A percentile compares a stretch with the other conserved stretches of the same genome.
These are phyloP conservation scores for Venustampulla echinocandica DNA, from an alignment of 495 filamentous ascomycete species.

Conservation along the genomic window DNA sequence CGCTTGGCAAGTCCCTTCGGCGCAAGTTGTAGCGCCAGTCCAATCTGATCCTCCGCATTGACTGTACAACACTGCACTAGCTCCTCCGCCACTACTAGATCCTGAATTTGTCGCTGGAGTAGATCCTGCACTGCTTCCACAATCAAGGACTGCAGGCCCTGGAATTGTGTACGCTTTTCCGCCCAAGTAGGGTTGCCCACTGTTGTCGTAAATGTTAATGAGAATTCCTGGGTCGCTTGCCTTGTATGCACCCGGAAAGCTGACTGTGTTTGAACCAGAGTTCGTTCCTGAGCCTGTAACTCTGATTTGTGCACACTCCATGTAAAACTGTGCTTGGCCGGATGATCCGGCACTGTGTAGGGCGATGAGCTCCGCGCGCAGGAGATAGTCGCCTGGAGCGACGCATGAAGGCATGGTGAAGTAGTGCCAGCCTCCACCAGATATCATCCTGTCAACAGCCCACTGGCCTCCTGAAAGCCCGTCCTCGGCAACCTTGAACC, in stretches of 20 bases:
- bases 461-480: background rate
- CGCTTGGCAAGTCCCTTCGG: background rate
- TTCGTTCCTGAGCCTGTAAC: constrained; percentile 36
- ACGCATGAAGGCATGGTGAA: constrained; percentile 34
- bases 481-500: constrained; percentile 13
- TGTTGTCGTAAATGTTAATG: constrained; percentile 41
- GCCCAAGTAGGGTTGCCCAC: constrained; percentile 24
- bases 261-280: constrained; percentile 36
- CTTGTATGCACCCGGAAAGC: constrained; percentile 44
- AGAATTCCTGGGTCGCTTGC: constrained; percentile 40
- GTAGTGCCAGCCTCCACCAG: constrained; percentile 35
- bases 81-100: too few species aligned
- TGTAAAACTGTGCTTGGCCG: constrained; percentile 41
- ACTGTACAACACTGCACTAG: too few species aligned
- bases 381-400: constrained; percentile 37
- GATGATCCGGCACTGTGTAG: constrained; percentile 32
- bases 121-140: constrained; percentile 11
- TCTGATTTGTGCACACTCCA: constrained; percentile 45
- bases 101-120: background rate
- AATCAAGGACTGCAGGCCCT: constrained; percentile 33
- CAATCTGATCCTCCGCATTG: too few species aligned
- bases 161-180: constrained; percentile 35
- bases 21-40: background rate
- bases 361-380: constrained; percentile 41
- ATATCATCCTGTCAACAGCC: constrained; percentile 24